Base-by-base conservation (phyloP, 495 filamentous ascomycete genomes). In the Penicillium paxilli region DNA sequence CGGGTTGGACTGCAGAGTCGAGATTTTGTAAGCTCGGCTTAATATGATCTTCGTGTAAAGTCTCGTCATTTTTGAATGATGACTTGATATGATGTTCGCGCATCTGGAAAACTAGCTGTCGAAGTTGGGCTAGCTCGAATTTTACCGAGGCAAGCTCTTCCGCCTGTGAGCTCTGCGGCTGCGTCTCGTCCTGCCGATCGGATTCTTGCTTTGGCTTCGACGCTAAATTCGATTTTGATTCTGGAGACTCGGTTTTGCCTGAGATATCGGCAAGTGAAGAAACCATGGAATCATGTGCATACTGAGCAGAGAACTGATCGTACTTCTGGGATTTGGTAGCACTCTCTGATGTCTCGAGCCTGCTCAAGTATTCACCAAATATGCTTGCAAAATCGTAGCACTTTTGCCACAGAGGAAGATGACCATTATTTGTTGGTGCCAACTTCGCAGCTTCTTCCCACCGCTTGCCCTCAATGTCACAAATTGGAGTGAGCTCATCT, bases 61-160 rank as follows among this genome's bases (percentile, higher is more conserved):
- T 25, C 1, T 52, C 23, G 4, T 58, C 56, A 16, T 53, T 33
- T 12, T 57, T 55, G 26, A 57, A 57, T 9, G 52, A 59, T 19
- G 47, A 44, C 19, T 52, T 44, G 9, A 66, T 59, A 28, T 66
- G 61, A 26, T 62, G 57, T 35, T 55, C 57, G 47, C 58, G 63
- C 2, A 74, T 53, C 30, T 72, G 58, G 22, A 66, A 68, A 10
- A 74, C 63, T 12, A 74, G 65, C 28, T 60, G 55, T 20, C 67
- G 72, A 17, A 76, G 58, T 19, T 72, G 60, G 2, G 65, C 54
- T 11, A 75, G 59, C 52, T 76, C 70, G 19, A 60, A 46, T 30
- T 66, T 69, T 25, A 76, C 52, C 3, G 51, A 35, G 9, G 54
- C 42, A 12, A 76, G 60, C 33, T 75, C 70, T 23, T 63, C 49